These are phyloP conservation scores for Penicillium diatomitis DNA, from an alignment of 495 filamentous ascomycete species.

Conservation along the genomic window DNA sequence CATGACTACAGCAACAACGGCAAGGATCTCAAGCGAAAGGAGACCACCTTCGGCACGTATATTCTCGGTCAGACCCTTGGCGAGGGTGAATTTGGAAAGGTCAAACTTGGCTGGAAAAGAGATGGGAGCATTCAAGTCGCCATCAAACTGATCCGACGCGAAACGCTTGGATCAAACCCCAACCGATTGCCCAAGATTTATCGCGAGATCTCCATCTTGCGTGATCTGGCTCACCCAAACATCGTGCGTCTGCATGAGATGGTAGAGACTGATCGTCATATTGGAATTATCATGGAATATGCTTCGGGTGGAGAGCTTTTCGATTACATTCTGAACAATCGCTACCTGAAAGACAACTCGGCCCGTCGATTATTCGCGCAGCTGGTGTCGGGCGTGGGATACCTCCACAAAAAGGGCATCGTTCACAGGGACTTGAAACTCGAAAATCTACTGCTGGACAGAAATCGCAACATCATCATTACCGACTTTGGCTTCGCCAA, in stretches of 20 bases:
- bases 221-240: slow-evolving; percentile 82
- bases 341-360: slow-evolving; percentile 87
- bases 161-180: slow-evolving; percentile 77
- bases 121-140: slow-evolving; percentile 92
- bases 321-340: slow-evolving; percentile 94
- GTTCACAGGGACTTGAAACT: slow-evolving; percentile 96
- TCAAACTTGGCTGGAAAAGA: slow-evolving; percentile 98
- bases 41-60: slow-evolving; percentile 87
- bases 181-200: slow-evolving; percentile 90
- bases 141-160: slow-evolving; percentile 94
- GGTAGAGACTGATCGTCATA: slow-evolving; percentile 93
- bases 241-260: slow-evolving; percentile 97
- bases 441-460: slow-evolving; percentile 90
- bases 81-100: slow-evolving; percentile 97
- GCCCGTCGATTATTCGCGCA: slow-evolving; percentile 92
- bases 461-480: slow-evolving; percentile 98
- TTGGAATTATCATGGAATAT: slow-evolving; percentile 97
- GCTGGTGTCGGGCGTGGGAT: slow-evolving; percentile 91
- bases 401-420: slow-evolving; percentile 98
- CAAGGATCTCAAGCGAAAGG: slow-evolving; percentile 49
- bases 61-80: slow-evolving; percentile 94
- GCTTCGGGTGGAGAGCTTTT: slow-evolving; percentile 96
- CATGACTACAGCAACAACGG: slow-evolving; percentile 60
- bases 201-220: slow-evolving; percentile 86
- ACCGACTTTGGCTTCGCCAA: slow-evolving; percentile 99